These are phyloP conservation scores for Mortierella sp. DNA, from an alignment of 371 early-diverging fungal species.

Conservation along the genomic window DNA sequence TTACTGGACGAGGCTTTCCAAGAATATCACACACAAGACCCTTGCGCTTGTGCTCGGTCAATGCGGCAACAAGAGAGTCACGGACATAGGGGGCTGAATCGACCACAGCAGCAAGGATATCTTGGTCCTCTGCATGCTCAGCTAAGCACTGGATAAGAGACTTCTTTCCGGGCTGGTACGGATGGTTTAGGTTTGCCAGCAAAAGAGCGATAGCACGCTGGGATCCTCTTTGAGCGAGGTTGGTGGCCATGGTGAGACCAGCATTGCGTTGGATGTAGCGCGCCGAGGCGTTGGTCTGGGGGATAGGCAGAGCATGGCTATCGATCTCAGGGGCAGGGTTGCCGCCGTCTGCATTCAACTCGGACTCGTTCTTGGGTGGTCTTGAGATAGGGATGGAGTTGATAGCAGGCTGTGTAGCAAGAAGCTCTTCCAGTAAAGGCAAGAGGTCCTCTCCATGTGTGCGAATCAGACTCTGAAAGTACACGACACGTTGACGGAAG, in stretches of 20 bases:
- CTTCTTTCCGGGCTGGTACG: slow-evolving; percentile 36
- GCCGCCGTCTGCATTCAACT: slow-evolving; percentile 45
- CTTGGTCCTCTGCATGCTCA: slow-evolving; percentile 28
- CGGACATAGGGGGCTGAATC: slow-evolving; percentile 29
- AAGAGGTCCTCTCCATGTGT: slow-evolving; percentile 19
- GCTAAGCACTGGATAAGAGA: slow-evolving; percentile 25
- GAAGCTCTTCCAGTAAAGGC: slow-evolving; percentile 25
- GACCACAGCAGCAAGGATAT: slow-evolving; percentile 20
- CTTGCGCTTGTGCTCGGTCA: slow-evolving; percentile 29
- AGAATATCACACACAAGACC: slow-evolving; percentile 19
- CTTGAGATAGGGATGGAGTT: slow-evolving; percentile 19
- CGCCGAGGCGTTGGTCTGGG: slow-evolving; percentile 39
- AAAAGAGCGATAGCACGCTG: slow-evolving; percentile 20
- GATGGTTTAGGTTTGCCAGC: slow-evolving; percentile 30
- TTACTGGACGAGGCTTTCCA: slow-evolving; percentile 34
- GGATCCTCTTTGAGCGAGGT: slow-evolving; percentile 16
- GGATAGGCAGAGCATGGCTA: slow-evolving; percentile 12
- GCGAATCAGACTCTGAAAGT: slow-evolving; percentile 12
- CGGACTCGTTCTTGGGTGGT: slow-evolving; percentile 19
- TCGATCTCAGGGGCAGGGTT: slow-evolving; percentile 39
- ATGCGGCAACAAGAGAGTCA: slow-evolving; percentile 29
- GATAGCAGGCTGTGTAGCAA: slow-evolving; percentile 28
- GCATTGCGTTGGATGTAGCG: slow-evolving; percentile 31
- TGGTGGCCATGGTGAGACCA: slow-evolving; percentile 27
- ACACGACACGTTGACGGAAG: slow-evolving; percentile 25